Percentiles rank a stretch among this genome's conserved stretches.
These are phyloP conservation scores for Aureobasidium sp. DNA, from an alignment of 2,329 filamentous ascomycete species.

Conservation along the genomic window DNA sequence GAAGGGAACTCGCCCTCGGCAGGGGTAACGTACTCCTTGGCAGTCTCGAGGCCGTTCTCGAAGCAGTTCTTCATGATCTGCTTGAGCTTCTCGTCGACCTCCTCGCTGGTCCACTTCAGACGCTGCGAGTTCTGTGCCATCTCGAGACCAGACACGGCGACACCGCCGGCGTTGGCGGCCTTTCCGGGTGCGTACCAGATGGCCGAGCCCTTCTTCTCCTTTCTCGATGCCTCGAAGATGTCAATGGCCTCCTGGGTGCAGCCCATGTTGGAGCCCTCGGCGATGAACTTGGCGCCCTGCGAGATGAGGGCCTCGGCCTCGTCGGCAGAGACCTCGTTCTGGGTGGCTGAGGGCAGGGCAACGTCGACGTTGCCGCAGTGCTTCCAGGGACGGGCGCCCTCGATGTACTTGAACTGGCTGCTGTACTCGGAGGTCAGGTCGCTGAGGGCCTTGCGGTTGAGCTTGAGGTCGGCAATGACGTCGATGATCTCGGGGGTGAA, in stretches of 20 bases:
- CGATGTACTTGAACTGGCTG: conserved; percentile 75
- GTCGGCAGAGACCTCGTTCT: conserved; percentile 93
- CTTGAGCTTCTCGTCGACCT: conserved; percentile 88
- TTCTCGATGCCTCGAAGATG: conserved; percentile 74
- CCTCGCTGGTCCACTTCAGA: conserved; percentile 76
- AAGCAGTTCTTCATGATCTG: conserved; percentile 93
- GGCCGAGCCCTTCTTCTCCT: conserved; percentile 59
- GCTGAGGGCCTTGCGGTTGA: conserved; percentile 74
- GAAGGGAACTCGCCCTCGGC: conserved; percentile 79
- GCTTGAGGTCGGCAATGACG: conserved; percentile 77
- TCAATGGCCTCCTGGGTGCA: conserved; percentile 95
- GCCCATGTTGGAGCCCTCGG: conserved; percentile 98
- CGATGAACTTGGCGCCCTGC: conserved; percentile 74
- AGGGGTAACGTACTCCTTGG: conserved; percentile 76
- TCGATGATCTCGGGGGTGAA: conserved; percentile 76
- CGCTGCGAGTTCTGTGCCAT: conserved; percentile 97
- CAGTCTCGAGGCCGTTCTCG: conserved; percentile 78
- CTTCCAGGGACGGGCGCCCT: conserved; percentile 82
- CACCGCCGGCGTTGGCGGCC: conserved; percentile 95
- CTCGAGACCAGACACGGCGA: conserved; percentile 93
- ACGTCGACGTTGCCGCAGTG: conserved; percentile 87
- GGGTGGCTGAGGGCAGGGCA: conserved; percentile 85
- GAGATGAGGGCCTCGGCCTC: conserved; percentile 78
- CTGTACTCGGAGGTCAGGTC: conserved; percentile 55
- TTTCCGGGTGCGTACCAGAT: conserved; percentile 96